Conservation (phyloP, 75 land plant species). For the Pinus tabuliformis region DNA sequence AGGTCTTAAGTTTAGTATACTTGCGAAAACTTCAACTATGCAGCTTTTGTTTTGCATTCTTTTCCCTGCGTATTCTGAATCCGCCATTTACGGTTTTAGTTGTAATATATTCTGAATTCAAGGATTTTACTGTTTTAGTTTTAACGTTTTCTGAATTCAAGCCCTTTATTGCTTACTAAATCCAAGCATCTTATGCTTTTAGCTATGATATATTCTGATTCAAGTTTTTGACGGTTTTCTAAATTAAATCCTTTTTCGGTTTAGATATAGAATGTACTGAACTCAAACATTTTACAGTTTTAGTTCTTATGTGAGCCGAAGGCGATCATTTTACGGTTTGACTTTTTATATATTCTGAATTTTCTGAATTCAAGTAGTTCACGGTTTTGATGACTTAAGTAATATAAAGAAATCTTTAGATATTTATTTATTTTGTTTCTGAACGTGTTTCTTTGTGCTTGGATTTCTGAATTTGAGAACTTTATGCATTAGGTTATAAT, state of each 20-base stretch:
- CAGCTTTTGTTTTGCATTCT: too few species aligned
- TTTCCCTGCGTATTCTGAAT: not conserved
- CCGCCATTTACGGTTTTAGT: not conserved
- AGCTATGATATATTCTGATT: too few species aligned
- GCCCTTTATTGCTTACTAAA: too few species aligned
- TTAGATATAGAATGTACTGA: too few species aligned
- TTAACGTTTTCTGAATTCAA: too few species aligned
- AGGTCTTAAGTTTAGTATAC: not conserved
- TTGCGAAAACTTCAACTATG: too few species aligned
- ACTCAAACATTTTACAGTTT: not conserved
- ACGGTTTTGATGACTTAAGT: not conserved
- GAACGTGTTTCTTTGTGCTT: not conserved
- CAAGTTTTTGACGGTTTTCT: too few species aligned
- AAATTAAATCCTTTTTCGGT: too few species aligned
- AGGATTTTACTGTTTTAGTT: not conserved
- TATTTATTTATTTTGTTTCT: not conserved
- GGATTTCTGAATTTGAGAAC: too few species aligned
- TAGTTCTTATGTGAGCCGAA: not conserved
- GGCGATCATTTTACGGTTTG: not conserved
- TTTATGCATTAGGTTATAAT: too few species aligned
- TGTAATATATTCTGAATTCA: not conserved
- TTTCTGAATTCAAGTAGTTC: not conserved
- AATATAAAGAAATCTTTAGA: not conserved
- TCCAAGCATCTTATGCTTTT: too few species aligned
- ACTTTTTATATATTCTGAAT: not conserved